Evolutionary conservation across 2,329 filamentous ascomycete genomes (phyloP).

Genomic region (Phialocephala sp.): DNA sequence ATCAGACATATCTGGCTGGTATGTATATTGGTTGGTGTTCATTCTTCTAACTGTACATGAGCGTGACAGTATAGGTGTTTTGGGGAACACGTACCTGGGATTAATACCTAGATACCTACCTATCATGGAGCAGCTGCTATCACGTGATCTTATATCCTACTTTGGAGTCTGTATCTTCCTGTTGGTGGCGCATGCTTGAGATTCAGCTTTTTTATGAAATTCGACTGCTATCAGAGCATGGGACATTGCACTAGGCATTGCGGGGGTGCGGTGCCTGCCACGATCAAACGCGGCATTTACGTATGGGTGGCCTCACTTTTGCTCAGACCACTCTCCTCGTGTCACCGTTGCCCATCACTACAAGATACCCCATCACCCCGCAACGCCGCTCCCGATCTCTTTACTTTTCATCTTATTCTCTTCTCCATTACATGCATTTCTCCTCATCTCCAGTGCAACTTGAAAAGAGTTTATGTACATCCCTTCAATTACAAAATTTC

Average conservation of each 20-base stretch:
- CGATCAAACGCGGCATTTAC: constrained; percentile 3
- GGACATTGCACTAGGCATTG: not conserved
- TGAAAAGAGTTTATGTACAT: constrained; percentile 13
- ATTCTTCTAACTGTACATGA: constrained; percentile 55
- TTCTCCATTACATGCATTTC: not conserved
- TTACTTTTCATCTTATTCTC: not conserved
- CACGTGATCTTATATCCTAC: not conserved
- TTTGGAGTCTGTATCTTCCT: not conserved
- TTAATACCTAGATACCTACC: not conserved
- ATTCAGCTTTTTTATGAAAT: not conserved
- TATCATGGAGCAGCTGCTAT: not conserved
- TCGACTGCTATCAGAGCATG: too few relatives aligned
- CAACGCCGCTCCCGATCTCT: constrained; percentile 7
- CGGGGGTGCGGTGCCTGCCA: not conserved
- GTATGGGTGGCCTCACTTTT: not conserved
- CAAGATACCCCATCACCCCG: not conserved
- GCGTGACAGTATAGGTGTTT: not conserved
- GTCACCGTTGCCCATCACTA: not conserved
- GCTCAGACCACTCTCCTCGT: constrained; percentile 9
- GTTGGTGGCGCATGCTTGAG: not conserved
- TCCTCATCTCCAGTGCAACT: not conserved
- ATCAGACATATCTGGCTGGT: constrained; percentile 77
- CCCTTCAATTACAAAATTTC: constrained; percentile 8
- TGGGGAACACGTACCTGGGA: not conserved
- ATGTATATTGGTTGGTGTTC: constrained; percentile 98